These are phyloP conservation scores for Globisporangium recalcitrans DNA, from an alignment of 352 stramenopile genomes.

Conservation along the genomic window DNA sequence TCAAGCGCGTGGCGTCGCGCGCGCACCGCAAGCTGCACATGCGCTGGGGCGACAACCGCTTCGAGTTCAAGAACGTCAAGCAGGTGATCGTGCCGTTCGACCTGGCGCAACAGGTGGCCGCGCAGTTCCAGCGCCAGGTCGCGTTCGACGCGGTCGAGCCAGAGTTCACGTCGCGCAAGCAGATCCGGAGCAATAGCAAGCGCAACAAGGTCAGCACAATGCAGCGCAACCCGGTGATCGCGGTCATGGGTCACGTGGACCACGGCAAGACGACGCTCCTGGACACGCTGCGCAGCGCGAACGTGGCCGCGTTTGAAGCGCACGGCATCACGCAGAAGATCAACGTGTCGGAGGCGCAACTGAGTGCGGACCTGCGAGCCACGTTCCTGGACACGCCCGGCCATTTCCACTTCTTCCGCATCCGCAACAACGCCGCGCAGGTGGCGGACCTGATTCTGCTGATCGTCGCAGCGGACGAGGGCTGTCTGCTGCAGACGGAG, in stretches of 20 bases:
- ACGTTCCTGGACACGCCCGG: conserved; percentile 99
- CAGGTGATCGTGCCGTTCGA: conserved; percentile 68
- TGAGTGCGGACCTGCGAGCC: conserved; percentile 64
- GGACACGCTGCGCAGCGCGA: conserved; percentile 89
- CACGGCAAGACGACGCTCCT: conserved; percentile 99
- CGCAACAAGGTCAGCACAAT: conserved; percentile 25
- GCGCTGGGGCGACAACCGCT: conserved; percentile 35
- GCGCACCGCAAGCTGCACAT: conserved; percentile 55
- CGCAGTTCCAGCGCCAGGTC: conserved; percentile 32
- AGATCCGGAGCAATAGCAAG: background rate
- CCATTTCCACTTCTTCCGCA: conserved; percentile 99
- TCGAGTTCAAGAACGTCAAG: conserved; percentile 76
- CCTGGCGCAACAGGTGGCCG: conserved; percentile 49
- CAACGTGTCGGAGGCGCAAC: conserved; percentile 92
- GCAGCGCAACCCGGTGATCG: conserved; percentile 93
- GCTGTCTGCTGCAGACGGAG: conserved; percentile 96
- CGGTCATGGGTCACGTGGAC: conserved; percentile 99
- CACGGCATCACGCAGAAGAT: conserved; percentile 99
- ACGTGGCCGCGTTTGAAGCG: conserved; percentile 92
- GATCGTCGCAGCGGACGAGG: conserved; percentile 98
- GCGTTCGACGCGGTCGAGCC: conserved; percentile 67
- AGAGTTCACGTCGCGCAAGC: conserved; percentile 25
- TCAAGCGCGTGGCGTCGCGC: conserved; percentile 53
- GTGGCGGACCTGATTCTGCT: conserved; percentile 97
- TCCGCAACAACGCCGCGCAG: conserved; percentile 94